phyloP scores from a whole-genome alignment of 2,329 filamentous ascomycete species.

The Rachicladosporium sp. region DNA sequence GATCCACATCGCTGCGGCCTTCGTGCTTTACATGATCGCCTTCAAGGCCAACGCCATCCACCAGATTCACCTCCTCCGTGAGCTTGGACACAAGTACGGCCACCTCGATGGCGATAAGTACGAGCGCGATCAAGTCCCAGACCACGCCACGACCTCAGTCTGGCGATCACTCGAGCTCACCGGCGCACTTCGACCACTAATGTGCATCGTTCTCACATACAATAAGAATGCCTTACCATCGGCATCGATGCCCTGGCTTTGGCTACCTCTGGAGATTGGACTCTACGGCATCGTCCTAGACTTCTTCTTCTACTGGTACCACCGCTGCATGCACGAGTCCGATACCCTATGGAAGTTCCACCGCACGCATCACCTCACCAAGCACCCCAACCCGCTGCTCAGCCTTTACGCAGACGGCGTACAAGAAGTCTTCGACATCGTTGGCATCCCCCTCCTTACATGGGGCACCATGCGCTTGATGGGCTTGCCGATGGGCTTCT shows the following conservation, averaged over 20 bases:
- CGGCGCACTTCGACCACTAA: conserved; percentile 8
- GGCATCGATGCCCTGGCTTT: conserved; percentile 13
- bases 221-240: conserved; percentile 13
- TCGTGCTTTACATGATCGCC: conserved; percentile 26
- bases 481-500: conserved; percentile 34
- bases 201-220: conserved; percentile 24
- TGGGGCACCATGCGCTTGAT: conserved; percentile 26
- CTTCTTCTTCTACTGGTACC: conserved; percentile 36
- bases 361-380: conserved; percentile 35
- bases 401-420: conserved; percentile 31
- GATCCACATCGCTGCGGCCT: conserved; percentile 20
- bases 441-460: conserved; percentile 29
- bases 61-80: conserved; percentile 27
- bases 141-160: conserved; percentile 17
- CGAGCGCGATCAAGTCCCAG: conserved; percentile 31
- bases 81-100: conserved; percentile 27
- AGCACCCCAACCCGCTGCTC: conserved; percentile 33
- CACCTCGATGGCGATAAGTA: conserved; percentile 36
- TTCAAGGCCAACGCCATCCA: conserved; percentile 32
- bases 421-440: conserved; percentile 33
- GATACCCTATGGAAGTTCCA: conserved; percentile 32
- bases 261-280: conserved; percentile 28
- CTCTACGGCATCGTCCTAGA: conserved; percentile 33
- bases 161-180: conserved; percentile 6
- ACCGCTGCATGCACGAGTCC: conserved; percentile 32